Conservation (phyloP, 257 asterid genomes). For the Plantago ovata region DNA sequence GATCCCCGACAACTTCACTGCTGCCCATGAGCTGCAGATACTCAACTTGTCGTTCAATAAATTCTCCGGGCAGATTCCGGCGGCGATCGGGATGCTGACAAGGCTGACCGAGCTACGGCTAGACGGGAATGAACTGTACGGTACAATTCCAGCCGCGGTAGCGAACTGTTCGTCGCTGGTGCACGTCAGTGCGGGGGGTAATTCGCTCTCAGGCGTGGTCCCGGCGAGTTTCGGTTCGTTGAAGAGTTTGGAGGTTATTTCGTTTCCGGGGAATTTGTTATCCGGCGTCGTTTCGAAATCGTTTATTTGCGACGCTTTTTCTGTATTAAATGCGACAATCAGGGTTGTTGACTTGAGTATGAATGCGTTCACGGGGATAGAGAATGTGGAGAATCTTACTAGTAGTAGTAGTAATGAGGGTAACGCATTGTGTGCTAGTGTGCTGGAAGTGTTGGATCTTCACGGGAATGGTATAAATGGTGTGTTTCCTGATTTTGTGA, state of each 20-base stretch:
- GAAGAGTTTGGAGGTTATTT: constrained; percentile 41
- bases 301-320: constrained; percentile 46
- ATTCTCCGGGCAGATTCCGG: constrained; percentile 63
- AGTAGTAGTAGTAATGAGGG: constrained; percentile 16
- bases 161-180: constrained; percentile 67
- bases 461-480: constrained; percentile 72
- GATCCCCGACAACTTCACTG: constrained; percentile 47
- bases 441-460: constrained; percentile 53
- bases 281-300: constrained; percentile 63
- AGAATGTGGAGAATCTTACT: too few relatives aligned
- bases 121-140: constrained; percentile 50
- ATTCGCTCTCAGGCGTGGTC: constrained; percentile 57
- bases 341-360: constrained; percentile 58
- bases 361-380: constrained; percentile 74
- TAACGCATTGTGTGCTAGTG: constrained; percentile 37
- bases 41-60: constrained; percentile 57
- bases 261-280: constrained; percentile 55
- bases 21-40: constrained; percentile 46
- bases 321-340: constrained; percentile 46
- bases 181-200: constrained; percentile 61
- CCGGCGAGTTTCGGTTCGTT: constrained; percentile 64
- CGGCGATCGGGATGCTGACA: constrained; percentile 45
- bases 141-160: constrained; percentile 75
- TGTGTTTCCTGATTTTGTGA: constrained; percentile 46
- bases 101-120: constrained; percentile 52